phyloP scores from a whole-genome alignment of 257 asterid species.

The Solanum etuberosum region DNA sequence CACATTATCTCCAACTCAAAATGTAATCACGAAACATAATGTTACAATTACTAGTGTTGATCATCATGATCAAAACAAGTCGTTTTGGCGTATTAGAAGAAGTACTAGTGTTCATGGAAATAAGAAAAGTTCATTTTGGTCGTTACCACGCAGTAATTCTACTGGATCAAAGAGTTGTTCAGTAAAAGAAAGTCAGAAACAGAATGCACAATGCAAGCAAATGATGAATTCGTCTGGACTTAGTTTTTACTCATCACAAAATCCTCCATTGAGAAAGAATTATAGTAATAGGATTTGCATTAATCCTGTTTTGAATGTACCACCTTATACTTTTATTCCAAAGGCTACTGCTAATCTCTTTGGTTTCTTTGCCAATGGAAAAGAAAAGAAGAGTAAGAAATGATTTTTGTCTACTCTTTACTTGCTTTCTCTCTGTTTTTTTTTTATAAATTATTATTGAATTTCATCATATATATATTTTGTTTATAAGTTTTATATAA shows the following conservation, averaged over 20 bases:
- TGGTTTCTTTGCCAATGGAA: slow-evolving; percentile 32
- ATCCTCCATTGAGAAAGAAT: slow-evolving; percentile 30
- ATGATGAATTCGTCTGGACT: not conserved
- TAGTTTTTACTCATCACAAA: slow-evolving; percentile 9
- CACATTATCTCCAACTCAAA: not conserved
- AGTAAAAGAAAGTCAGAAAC: slow-evolving; percentile 11
- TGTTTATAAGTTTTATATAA: not conserved
- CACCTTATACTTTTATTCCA: slow-evolving; percentile 18
- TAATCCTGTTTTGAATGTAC: slow-evolving; percentile 25
- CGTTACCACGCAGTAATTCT: slow-evolving; percentile 32
- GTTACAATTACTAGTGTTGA: not conserved
- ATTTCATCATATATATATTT: not conserved
- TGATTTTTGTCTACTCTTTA: not conserved
- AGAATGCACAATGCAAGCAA: not conserved
- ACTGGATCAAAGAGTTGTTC: slow-evolving; percentile 23
- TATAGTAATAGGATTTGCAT: slow-evolving; percentile 22
- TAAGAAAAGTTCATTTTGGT: slow-evolving; percentile 34
- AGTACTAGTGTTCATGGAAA: slow-evolving; percentile 28
- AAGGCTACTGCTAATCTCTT: slow-evolving; percentile 31
- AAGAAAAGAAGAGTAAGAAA: slow-evolving; percentile 21
- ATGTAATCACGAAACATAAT: not conserved
- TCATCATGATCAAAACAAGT: slow-evolving; percentile 2
- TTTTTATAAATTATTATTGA: not conserved
- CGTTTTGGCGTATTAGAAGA: slow-evolving; percentile 27
- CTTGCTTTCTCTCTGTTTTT: not conserved